These are phyloP conservation scores for Sclerotinia trifoliorum DNA, from an alignment of 2,329 filamentous ascomycete genomes.

Conservation along the genomic window DNA sequence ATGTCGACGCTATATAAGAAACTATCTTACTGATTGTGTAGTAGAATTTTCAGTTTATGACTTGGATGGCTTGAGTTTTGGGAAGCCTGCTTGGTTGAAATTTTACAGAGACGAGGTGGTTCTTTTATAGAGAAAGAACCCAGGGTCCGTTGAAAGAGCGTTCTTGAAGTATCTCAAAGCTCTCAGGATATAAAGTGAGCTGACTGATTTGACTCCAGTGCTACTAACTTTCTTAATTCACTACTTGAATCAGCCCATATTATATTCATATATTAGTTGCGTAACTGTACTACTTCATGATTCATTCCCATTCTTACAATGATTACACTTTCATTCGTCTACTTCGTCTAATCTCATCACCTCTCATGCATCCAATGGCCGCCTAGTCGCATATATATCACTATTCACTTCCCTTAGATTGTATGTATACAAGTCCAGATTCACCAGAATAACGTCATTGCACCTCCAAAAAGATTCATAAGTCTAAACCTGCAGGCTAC, in stretches of 20 bases:
- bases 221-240: neutral
- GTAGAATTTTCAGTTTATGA: too few relatives aligned
- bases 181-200: neutral
- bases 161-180: neutral
- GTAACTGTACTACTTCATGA: too few relatives aligned
- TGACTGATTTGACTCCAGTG: neutral
- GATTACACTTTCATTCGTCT: neutral
- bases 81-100: neutral
- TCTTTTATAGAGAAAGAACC: neutral
- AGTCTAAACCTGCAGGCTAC: too few relatives aligned
- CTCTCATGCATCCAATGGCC: neutral
- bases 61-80: too few relatives aligned
- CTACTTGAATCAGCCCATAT: neutral
- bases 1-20: neutral
- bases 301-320: neutral
- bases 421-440: neutral
- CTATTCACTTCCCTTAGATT: neutral
- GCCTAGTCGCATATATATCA: neutral
- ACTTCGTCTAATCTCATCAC: neutral
- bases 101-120: neutral
- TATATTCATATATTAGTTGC: neutral
- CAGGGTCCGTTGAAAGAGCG: fast-evolving
- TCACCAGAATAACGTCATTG: neutral
- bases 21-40: neutral
- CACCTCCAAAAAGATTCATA: neutral